Percentiles rank a stretch among this genome's conserved stretches.
Conservation (phyloP, 164 flowering plant genomes). For the Aristolochia californica region DNA sequence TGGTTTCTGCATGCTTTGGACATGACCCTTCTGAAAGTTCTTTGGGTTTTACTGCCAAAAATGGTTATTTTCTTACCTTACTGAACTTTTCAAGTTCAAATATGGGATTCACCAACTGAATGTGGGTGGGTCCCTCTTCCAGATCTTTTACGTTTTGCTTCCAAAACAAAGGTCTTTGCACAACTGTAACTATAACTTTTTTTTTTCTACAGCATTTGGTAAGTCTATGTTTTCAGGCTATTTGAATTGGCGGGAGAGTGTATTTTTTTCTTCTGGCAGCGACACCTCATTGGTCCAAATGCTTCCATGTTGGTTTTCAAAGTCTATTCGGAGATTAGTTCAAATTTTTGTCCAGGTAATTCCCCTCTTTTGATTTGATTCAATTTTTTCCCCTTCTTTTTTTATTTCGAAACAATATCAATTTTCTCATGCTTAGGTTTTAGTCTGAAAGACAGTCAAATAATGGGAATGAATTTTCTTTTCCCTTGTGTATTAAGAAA, state of each 20-base stretch:
- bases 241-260: constrained; percentile 73
- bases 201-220: constrained; percentile 27
- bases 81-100: too few species aligned
- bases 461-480: too few species aligned
- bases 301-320: constrained; percentile 96
- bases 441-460: too few species aligned
- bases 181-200: too few species aligned
- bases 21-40: constrained; percentile 43
- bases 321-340: constrained; percentile 65
- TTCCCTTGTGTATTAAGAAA: too few species aligned
- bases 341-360: constrained; percentile 90
- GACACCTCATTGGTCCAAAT: constrained; percentile 88
- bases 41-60: constrained; percentile 31
- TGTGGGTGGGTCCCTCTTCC: too few species aligned
- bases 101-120: too few species aligned
- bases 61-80: constrained; percentile 26
- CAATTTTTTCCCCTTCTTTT: neutral
- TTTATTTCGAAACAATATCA: neutral
- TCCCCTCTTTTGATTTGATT: neutral
- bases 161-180: too few species aligned
- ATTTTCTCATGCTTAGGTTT: too few species aligned
- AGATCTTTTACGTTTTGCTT: too few species aligned
- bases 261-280: constrained; percentile 68
- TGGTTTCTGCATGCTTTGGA: constrained; percentile 75
- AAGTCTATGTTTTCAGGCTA: constrained; percentile 58